Percentiles rank a stretch among this genome's conserved stretches.
Evolutionary conservation across 768 basidiomycete genomes (phyloP).

Genomic region (Leccinum variicolor): DNA sequence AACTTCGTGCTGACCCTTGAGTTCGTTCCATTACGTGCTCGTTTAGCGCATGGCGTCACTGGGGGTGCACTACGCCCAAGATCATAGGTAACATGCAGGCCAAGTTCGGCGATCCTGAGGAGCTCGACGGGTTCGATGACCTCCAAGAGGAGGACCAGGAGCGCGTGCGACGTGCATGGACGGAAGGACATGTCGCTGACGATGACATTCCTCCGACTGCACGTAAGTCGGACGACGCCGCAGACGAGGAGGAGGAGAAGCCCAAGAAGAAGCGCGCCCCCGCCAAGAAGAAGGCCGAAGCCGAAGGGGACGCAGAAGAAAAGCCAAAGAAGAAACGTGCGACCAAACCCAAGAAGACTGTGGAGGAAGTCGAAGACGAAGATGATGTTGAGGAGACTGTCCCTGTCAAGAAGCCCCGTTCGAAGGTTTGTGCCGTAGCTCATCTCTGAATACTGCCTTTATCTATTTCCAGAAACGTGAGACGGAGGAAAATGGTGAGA

Average conservation of each 20-base stretch:
- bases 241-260: slow-evolving; percentile 50
- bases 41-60: slow-evolving; percentile 78
- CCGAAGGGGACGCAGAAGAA: slow-evolving; percentile 34
- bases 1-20: background rate
- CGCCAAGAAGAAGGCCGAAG: slow-evolving; percentile 34
- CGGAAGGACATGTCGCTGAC: slow-evolving; percentile 73
- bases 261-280: slow-evolving; percentile 49
- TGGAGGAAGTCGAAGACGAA: slow-evolving; percentile 35
- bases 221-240: slow-evolving; percentile 50
- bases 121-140: slow-evolving; percentile 85
- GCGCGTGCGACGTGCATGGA: slow-evolving; percentile 68
- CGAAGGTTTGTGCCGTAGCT: slow-evolving; percentile 31
- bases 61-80: slow-evolving; percentile 78
- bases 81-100: slow-evolving; percentile 72
- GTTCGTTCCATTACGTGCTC: background rate
- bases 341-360: slow-evolving; percentile 29
- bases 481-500: slow-evolving; percentile 34
- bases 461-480: slow-evolving; percentile 28
- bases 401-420: slow-evolving; percentile 33
- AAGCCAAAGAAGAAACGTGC: slow-evolving; percentile 36
- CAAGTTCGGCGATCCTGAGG: slow-evolving; percentile 51
- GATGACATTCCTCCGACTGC: slow-evolving; percentile 81
- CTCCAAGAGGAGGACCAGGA: slow-evolving; percentile 66
- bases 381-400: slow-evolving; percentile 33
- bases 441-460: slow-evolving; percentile 8